Evolutionary conservation across 2,329 filamentous ascomycete species (phyloP), one percentile per base, ranked within the genome.

Genomic region (Calonectria hongkongensis): DNA sequence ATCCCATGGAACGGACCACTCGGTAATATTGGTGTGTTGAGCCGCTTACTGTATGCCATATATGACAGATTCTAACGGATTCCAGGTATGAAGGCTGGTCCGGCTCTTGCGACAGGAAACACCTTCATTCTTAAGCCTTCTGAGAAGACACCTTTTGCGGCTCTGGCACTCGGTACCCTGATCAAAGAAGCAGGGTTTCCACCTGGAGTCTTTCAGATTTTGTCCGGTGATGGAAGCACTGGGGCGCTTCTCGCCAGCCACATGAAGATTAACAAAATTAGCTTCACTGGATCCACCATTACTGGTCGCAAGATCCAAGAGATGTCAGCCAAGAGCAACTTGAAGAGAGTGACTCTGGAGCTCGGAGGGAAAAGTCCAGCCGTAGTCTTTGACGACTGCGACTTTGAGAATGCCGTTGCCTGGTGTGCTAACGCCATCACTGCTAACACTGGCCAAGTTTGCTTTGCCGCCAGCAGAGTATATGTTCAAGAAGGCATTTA

Each of bases 371-470:
- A 94, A 81, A 91, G 89, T 39, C 92, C 93, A 0, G 87, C 92
- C 58, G 85, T 94, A 41, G 86, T 94, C 63, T 89, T 94, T 13
- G 90, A 91, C 2, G 92, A 94, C 77, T 91, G 89, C 6, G 88
- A 93, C 65, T 79, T 94, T 43, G 90, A 93, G 39, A 89, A 88
- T 75, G 92, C 92, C 13, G 91, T 82, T 8, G 76, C 71, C 5
- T 85, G 83, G 82, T 80, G 80, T 16, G 80, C 80, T 30, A 81
- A 81, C 68, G 78, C 84, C 15, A 82, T 95, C 87, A 92, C 94
- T 85, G 91, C 90, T 70, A 94, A 94, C 78, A 91, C 91, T 0
- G 93, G 93, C 21, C 93, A 95, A 82, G 92, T 94, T 60, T 95
- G 93, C 86, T 94, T 93, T 41, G 94, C 94, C 75, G 92, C 92